phyloP scores from a whole-genome alignment of 805 yeast genomes.

The Wickerhamomyces xylosicus region DNA sequence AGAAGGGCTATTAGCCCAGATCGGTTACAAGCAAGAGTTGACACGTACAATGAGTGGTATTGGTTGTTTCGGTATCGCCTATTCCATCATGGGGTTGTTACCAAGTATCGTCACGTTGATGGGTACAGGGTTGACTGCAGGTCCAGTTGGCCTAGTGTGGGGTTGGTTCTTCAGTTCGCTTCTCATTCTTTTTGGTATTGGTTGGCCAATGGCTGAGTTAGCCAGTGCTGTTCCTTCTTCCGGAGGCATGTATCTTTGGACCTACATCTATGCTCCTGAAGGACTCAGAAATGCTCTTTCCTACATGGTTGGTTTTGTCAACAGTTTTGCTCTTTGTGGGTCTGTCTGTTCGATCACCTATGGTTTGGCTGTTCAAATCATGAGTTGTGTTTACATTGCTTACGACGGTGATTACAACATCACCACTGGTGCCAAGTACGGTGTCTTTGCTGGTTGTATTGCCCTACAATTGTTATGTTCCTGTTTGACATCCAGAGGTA shows the following conservation, averaged over 20 bases:
- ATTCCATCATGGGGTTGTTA: constrained; percentile 57
- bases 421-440: constrained; percentile 46
- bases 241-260: constrained; percentile 67
- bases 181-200: constrained; percentile 43
- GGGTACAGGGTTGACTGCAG: constrained; percentile 43
- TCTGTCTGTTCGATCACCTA: constrained; percentile 61
- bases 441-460: constrained; percentile 55
- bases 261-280: constrained; percentile 56
- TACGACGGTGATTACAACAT: constrained; percentile 45
- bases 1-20: constrained; percentile 28
- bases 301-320: constrained; percentile 56
- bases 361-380: constrained; percentile 52
- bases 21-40: constrained; percentile 67
- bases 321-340: constrained; percentile 55
- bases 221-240: constrained; percentile 67
- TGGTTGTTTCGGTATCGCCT: constrained; percentile 63
- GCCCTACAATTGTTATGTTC: constrained; percentile 42
- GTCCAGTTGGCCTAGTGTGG: constrained; percentile 54
- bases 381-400: constrained; percentile 46
- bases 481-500: constrained; percentile 42
- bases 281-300: constrained; percentile 39
- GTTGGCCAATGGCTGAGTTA: constrained; percentile 52
- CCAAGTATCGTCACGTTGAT: constrained; percentile 47
- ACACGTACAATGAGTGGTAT: constrained; percentile 43
- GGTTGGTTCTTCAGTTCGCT: constrained; percentile 57